Conservation (phyloP, 306 rosid genomes). For the Myrica gale region DNA sequence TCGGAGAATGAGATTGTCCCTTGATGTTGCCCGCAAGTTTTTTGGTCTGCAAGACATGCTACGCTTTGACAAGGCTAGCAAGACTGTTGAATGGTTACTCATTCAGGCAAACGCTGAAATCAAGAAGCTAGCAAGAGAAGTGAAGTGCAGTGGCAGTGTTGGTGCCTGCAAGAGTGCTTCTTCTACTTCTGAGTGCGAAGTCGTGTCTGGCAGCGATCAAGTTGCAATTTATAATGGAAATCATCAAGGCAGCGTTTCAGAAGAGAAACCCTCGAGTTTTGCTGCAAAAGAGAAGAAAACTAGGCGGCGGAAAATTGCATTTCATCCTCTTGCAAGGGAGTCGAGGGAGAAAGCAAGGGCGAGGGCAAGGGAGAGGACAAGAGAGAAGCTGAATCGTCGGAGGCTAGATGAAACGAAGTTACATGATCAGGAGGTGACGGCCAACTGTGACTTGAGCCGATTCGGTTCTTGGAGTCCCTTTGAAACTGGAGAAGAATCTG, state of each 20-base stretch:
- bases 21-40: slow-evolving; percentile 67
- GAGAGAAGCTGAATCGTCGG: slow-evolving; percentile 34
- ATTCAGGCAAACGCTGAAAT: slow-evolving; percentile 54
- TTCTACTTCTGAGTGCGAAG: slow-evolving; percentile 72
- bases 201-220: slow-evolving; percentile 55
- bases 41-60: slow-evolving; percentile 83
- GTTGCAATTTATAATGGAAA: slow-evolving; percentile 33
- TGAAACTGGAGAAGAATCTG: slow-evolving; percentile 57
- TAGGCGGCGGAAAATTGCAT: slow-evolving; percentile 37
- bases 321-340: slow-evolving; percentile 46
- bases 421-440: slow-evolving; percentile 7
- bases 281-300: slow-evolving; percentile 21
- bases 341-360: slow-evolving; percentile 75
- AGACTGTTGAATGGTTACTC: slow-evolving; percentile 86
- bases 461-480: slow-evolving; percentile 58
- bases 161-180: slow-evolving; percentile 34
- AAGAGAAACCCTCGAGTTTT: neutral
- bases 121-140: slow-evolving; percentile 47
- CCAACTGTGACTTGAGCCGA: slow-evolving; percentile 25
- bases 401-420: slow-evolving; percentile 21
- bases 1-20: slow-evolving; percentile 83
- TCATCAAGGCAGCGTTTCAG: slow-evolving; percentile 12
- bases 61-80: slow-evolving; percentile 85
- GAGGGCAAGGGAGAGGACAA: slow-evolving; percentile 67
- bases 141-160: slow-evolving; percentile 15